Base-by-base conservation (phyloP, 768 basidiomycete genomes). In the Psilocybe cubensis region DNA sequence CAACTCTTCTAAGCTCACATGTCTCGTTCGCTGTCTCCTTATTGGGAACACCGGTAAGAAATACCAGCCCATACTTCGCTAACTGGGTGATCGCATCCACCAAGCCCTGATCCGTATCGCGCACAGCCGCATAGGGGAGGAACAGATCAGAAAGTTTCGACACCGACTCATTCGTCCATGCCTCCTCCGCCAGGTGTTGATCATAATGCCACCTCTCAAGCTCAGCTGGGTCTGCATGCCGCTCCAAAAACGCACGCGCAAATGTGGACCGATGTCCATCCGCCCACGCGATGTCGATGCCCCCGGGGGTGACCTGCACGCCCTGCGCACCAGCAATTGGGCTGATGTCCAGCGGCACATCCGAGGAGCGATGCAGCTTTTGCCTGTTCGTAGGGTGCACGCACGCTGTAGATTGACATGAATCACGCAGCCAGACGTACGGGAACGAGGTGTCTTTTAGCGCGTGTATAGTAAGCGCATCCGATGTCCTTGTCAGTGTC, bases 361-460 rank as follows among this genome's bases (percentile, higher is more conserved):
- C 90, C 0, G 87, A 86, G 2, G 89, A 83, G 48, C 82, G 75
- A 65, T 86, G 86, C 0, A 94, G 76, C 65, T 92, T 92, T 71
- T 98, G 96, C 2, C 72, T 75, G 0, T 89, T 94, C 3, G 86
- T 82, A 0, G 91, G 87, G 63, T 97, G 91, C 8, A 96, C 70
- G 61, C 90, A 95, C 2, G 74, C 64, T 0, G 83, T 73, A 40
- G 89, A 93, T 56, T 83, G 84, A 63, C 94, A 97, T 0, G 90
- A 83, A 66, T 98, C 95, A 21, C 94, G 86, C 9, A 98, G 82
- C 87, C 92, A 95, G 53, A 85, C 72, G 65, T 83, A 87, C 0
- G 90, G 82, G 62, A 92, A 85, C 9, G 72, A 67, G 24, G 77
- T 63, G n/a, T 65, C 63, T 18, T 75, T 73, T 10, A 86, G 69